phyloP scores from a whole-genome alignment of 768 basidiomycete species.

The Suillus paluster region DNA sequence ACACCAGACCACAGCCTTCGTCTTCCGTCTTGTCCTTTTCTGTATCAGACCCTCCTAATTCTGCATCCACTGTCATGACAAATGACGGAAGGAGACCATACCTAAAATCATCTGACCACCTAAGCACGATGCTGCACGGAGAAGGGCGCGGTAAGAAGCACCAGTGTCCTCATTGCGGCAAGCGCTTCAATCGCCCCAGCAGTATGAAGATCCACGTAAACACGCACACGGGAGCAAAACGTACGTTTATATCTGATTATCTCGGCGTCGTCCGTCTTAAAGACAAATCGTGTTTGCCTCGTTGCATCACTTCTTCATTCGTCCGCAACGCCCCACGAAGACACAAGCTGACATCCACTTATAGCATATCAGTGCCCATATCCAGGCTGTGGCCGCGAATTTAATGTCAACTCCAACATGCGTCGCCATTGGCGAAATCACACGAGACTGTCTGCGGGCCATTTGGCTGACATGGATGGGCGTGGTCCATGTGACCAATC shows the following conservation, averaged over 20 bases:
- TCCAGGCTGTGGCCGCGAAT: conserved; percentile 74
- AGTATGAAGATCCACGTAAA: conserved; percentile 48
- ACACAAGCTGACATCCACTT: conserved; percentile 19
- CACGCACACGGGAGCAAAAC: conserved; percentile 45
- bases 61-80: conserved; percentile 30
- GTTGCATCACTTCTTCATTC: conserved; percentile 3
- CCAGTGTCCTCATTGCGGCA: conserved; percentile 42
- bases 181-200: conserved; percentile 47
- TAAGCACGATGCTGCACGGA: conserved; percentile 29
- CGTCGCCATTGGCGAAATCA: conserved; percentile 79
- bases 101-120: conserved; percentile 31
- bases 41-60: conserved; percentile 32
- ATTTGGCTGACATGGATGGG: conserved; percentile 22
- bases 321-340: not conserved
- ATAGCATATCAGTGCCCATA: conserved; percentile 76
- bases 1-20: conserved; percentile 26
- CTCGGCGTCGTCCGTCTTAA: not conserved
- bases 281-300: conserved; percentile 7
- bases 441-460: conserved; percentile 29
- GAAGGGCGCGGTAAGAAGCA: conserved; percentile 42
- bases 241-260: conserved; percentile 27
- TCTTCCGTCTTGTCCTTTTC: conserved; percentile 40
- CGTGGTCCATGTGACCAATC: conserved; percentile 18
- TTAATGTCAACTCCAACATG: conserved; percentile 89
- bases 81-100: conserved; percentile 35